Base-by-base conservation (phyloP, 1,284 basidiomycete genomes). In the Cutaneotrichosporon spelunceum region DNA sequence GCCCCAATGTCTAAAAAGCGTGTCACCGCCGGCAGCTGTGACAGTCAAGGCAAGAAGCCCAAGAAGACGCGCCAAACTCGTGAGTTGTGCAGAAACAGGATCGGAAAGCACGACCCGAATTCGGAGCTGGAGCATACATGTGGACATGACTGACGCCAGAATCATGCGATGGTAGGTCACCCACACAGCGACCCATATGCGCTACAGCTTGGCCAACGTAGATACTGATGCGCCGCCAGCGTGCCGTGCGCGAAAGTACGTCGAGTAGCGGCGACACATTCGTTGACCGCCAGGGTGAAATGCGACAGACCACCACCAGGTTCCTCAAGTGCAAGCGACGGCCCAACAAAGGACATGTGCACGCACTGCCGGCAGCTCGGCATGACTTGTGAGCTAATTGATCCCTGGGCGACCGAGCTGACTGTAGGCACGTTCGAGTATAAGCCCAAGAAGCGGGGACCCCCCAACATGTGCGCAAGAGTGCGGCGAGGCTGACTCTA, bases 381-480 rank as follows among this genome's bases (percentile, higher is more conserved):
- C 36, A 88, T 92, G 60, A 84, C 87, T 14, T 93, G 90, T 77
- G 29, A 62, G 74, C 69, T 26, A 5, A 19, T 19, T 4, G 5
- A 24, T 5, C n/a, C n/a, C n/a, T n/a, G n/a, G 24, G 9, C 44
- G 33, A 24, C n/a, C n/a, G 4, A 21, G 14, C 19, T 57, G 24
- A 57, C 47, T 3, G 21, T 57, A 77, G 75, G 75, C 76, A 92
- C 90, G 0, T 93, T 92, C 70, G 88, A 92, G 70, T 93, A 93
- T 75, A 89, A 90, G 77, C 91, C 91, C 19, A 92, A 91, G 82
- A 93, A 93, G 78, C 83, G 91, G 61, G 91, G 91, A 0, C 91
- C 91, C 4, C 91, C 90, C 1, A 93, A 93, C 77, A 81, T 92
- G 89, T 92, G 75, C 52, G 27, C 52, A 14, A 26, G 24, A 24